A percentile compares a stretch with the other conserved stretches of the same genome.
These are phyloP conservation scores for Cryphonectria radicalis DNA, from an alignment of 2,329 filamentous ascomycete genomes.

Conservation along the genomic window DNA sequence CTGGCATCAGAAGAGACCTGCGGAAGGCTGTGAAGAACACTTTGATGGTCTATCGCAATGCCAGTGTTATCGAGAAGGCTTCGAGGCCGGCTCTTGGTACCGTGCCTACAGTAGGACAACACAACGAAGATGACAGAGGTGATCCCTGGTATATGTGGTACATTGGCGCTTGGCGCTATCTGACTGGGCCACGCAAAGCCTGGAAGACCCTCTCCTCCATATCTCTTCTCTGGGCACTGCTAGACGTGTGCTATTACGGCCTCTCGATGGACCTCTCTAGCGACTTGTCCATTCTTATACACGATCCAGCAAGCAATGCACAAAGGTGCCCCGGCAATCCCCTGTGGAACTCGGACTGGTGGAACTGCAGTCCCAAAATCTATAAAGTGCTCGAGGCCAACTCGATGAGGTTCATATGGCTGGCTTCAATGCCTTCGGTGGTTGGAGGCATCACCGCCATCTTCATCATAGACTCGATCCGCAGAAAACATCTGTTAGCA, in stretches of 20 bases:
- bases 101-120: not conserved
- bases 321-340: not conserved
- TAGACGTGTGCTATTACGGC: constrained; percentile 61
- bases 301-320: not conserved
- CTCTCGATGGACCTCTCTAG: constrained; percentile 18
- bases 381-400: constrained; percentile 22
- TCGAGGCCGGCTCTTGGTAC: not conserved
- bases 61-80: not conserved
- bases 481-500: constrained; percentile 28
- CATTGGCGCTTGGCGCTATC: constrained; percentile 33
- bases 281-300: constrained; percentile 1
- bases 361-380: constrained; percentile 7
- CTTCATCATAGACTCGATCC: constrained; percentile 28
- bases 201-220: constrained; percentile 42
- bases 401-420: constrained; percentile 24
- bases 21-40: constrained; percentile 25
- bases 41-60: constrained; percentile 11
- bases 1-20: constrained; percentile 30
- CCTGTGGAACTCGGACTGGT: constrained; percentile 14
- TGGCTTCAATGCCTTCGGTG: constrained; percentile 30
- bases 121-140: not conserved
- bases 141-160: constrained; percentile 25
- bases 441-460: constrained; percentile 30
- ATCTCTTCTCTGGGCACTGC: constrained; percentile 54
- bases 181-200: constrained; percentile 33